Evolutionary conservation across 129 eudicot genomes (phyloP).

Genomic region (Centella asiatica): DNA sequence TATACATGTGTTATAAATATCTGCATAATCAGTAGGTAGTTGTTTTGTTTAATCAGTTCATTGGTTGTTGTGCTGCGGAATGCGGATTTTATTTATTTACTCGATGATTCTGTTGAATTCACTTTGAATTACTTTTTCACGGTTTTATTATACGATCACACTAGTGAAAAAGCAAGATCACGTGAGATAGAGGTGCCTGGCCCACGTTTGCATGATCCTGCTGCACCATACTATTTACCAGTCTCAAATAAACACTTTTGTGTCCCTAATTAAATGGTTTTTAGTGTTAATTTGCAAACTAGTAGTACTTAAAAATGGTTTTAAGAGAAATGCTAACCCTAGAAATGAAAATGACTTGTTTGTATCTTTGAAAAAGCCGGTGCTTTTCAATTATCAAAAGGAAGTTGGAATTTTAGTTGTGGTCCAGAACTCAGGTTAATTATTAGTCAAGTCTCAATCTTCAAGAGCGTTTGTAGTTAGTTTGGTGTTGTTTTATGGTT

Average conservation of each 20-base stretch:
- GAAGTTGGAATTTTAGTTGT: too few relatives aligned
- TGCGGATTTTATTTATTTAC: slow-evolving; percentile 6
- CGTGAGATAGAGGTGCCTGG: neutral
- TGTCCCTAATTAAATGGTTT: too few relatives aligned
- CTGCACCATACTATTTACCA: neutral
- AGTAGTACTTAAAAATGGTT: too few relatives aligned
- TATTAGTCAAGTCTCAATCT: too few relatives aligned
- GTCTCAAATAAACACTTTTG: too few relatives aligned
- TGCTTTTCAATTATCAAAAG: too few relatives aligned
- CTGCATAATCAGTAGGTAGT: too few relatives aligned
- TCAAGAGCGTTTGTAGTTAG: too few relatives aligned
- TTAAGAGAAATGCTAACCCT: neutral
- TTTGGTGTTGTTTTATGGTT: neutral
- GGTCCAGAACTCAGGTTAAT: too few relatives aligned
- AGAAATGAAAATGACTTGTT: neutral
- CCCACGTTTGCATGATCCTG: neutral
- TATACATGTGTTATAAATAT: too few relatives aligned
- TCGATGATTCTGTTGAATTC: neutral
- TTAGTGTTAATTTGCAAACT: too few relatives aligned
- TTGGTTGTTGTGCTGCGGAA: slow-evolving; percentile 15
- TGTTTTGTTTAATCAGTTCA: slow-evolving; percentile 13
- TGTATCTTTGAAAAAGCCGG: too few relatives aligned
- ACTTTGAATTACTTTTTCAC: neutral
- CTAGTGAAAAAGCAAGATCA: neutral
- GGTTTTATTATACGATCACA: neutral